A percentile compares a stretch with the other conserved stretches of the same genome.
phyloP scores from a whole-genome alignment of 768 basidiomycete species.

The Suillus fuscotomentosus region DNA sequence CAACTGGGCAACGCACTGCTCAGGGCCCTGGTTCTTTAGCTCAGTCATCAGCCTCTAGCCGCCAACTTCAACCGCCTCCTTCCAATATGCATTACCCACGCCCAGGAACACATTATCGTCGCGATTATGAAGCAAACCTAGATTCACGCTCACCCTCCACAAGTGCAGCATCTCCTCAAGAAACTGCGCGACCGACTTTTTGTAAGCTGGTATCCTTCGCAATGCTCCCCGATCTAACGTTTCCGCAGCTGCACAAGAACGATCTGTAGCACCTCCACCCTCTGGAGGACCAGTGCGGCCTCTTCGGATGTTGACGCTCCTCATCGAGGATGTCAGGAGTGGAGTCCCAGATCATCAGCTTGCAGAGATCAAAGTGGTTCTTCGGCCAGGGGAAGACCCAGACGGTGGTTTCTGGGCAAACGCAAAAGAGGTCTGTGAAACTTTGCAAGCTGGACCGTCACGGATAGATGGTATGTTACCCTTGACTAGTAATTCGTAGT shows the following conservation, averaged over 20 bases:
- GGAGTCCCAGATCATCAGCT: conserved; percentile 54
- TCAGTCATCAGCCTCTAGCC: conserved; percentile 2
- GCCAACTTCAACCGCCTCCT: conserved; percentile 11
- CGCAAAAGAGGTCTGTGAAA: conserved; percentile 56
- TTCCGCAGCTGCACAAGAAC: conserved; percentile 7
- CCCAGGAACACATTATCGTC: conserved; percentile 12
- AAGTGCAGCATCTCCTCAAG: background rate
- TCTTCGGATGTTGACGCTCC: conserved; percentile 59
- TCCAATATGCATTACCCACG: background rate
- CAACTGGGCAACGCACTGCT: conserved; percentile 9
- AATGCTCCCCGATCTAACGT: background rate
- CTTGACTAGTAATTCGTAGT: background rate
- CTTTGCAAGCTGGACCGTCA: conserved; percentile 59
- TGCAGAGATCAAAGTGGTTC: conserved; percentile 63
- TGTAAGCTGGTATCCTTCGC: conserved; percentile 24
- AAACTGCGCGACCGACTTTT: conserved; percentile 29
- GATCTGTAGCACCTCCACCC: conserved; percentile 11
- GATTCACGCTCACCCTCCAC: conserved; percentile 1
- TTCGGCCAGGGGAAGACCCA: conserved; percentile 45
- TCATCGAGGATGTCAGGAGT: conserved; percentile 63
- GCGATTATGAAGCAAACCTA: conserved; percentile 16
- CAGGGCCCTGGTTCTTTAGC: background rate
- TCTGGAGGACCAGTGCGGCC: conserved; percentile 18
- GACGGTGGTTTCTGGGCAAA: conserved; percentile 71
- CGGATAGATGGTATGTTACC: conserved; percentile 60